Conservation (phyloP, 768 basidiomycete species). For the Rhizopogon roseolus region DNA sequence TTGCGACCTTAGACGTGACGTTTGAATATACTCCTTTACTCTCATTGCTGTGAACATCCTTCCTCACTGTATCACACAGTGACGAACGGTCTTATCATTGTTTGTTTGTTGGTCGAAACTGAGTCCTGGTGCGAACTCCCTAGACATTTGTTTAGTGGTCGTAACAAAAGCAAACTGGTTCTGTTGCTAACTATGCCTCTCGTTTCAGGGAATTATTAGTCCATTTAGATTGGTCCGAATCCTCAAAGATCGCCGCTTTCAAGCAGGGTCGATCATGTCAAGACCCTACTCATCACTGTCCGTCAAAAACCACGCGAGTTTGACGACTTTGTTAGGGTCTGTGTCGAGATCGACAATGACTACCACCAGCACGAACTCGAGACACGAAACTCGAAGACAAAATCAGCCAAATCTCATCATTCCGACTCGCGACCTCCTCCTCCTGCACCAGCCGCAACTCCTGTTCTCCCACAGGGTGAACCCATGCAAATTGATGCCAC, state of each 20-base stretch:
- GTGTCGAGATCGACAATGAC: not conserved
- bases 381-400: too few relatives aligned
- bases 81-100: too few relatives aligned
- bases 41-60: too few relatives aligned
- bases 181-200: constrained; percentile 22
- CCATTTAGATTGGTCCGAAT: constrained; percentile 25
- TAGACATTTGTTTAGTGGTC: too few relatives aligned
- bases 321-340: not conserved
- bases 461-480: constrained; percentile 4
- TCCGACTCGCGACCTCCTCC: not conserved
- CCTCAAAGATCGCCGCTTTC: constrained; percentile 29
- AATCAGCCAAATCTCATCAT: too few relatives aligned
- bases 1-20: too few relatives aligned
- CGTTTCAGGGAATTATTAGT: constrained; percentile 21
- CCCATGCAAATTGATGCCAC: constrained; percentile 30
- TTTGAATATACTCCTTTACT: too few relatives aligned
- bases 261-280: constrained; percentile 18
- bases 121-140: too few relatives aligned
- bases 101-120: too few relatives aligned
- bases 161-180: constrained; percentile 28
- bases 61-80: too few relatives aligned
- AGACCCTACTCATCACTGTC: constrained; percentile 11
- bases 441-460: not conserved
- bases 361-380: not conserved
- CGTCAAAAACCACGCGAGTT: not conserved